phyloP scores from a whole-genome alignment of 2,329 filamentous ascomycete species.

The Tolypocladium inflatum region DNA sequence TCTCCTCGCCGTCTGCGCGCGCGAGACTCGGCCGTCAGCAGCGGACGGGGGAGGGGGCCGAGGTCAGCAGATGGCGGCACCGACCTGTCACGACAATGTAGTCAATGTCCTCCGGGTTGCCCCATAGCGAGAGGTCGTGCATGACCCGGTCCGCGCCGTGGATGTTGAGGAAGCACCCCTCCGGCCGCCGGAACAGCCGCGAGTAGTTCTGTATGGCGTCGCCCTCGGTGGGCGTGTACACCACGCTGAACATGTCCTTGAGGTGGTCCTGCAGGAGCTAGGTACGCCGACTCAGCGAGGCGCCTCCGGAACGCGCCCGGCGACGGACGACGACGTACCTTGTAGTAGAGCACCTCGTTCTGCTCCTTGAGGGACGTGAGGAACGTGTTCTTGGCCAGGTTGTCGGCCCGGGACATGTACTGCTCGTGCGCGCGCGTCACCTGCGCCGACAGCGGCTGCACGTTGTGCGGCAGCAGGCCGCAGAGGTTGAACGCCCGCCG shows the following conservation, averaged over 20 bases:
- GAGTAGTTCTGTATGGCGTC: constrained; percentile 84
- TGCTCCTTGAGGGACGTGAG: constrained; percentile 78
- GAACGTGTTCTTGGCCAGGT: constrained; percentile 79
- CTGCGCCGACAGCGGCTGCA: constrained; percentile 71
- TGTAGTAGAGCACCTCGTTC: constrained; percentile 75
- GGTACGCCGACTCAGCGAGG: neutral
- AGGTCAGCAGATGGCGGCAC: constrained; percentile 5
- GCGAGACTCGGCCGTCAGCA: constrained; percentile 5
- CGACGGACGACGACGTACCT: constrained; percentile 30
- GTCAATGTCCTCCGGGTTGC: constrained; percentile 64
- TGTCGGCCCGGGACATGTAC: constrained; percentile 52
- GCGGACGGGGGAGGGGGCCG: too few relatives aligned
- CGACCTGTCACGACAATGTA: constrained; percentile 79
- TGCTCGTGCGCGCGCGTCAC: constrained; percentile 71
- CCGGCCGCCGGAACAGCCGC: constrained; percentile 63
- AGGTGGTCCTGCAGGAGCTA: constrained; percentile 70
- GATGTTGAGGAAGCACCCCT: constrained; percentile 76
- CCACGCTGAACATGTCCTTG: constrained; percentile 81
- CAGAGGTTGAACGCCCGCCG: constrained; percentile 59
- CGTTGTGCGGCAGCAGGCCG: constrained; percentile 61
- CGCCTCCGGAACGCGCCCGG: neutral
- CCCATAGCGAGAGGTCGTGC: constrained; percentile 59
- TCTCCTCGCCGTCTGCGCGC: constrained; percentile 50
- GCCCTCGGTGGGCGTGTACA: constrained; percentile 85
- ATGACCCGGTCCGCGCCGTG: constrained; percentile 56